Percentiles rank a stretch among this genome's conserved stretches.
Conservation (phyloP, 2,329 filamentous ascomycete genomes). For the Colletotrichum abscissum region DNA sequence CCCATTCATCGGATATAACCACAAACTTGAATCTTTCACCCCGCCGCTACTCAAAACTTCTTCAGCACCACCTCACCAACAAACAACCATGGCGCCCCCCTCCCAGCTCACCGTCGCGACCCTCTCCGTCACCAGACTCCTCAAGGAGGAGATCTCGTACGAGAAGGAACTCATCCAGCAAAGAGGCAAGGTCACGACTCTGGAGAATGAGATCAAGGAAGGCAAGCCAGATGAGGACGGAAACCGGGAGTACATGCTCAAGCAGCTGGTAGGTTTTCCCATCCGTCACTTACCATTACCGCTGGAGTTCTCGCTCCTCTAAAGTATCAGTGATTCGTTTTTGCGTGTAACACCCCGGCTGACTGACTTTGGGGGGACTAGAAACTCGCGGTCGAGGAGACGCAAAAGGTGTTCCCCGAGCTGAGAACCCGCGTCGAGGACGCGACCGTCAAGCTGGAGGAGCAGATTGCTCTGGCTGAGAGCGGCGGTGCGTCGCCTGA, state of each 20-base stretch:
- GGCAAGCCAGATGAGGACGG: conserved; percentile 68
- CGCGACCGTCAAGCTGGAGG: conserved; percentile 79
- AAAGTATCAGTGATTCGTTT: neutral
- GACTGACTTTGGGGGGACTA: conserved; percentile 48
- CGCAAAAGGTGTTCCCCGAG: conserved; percentile 81
- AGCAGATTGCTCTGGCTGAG: conserved; percentile 76
- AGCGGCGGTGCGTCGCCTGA: conserved; percentile 56
- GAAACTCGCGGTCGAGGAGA: conserved; percentile 87
- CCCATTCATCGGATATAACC: no score
- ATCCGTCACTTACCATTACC: neutral
- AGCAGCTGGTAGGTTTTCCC: conserved; percentile 78
- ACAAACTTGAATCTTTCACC: neutral
- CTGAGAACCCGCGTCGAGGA: conserved; percentile 78
- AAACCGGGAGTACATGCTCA: conserved; percentile 83
- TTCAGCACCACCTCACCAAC: neutral
- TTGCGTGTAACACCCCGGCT: neutral
- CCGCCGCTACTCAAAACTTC: neutral
- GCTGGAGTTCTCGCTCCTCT: neutral
- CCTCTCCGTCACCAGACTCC: conserved; percentile 81
- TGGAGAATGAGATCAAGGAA: conserved; percentile 70
- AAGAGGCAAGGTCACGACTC: conserved; percentile 74
- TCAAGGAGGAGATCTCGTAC: conserved; percentile 93
- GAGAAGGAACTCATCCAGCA: conserved; percentile 86
- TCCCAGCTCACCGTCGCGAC: conserved; percentile 83
- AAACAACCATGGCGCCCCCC: conserved; percentile 76